phyloP scores from a whole-genome alignment of 306 rosid species.

The Vicia faba region DNA sequence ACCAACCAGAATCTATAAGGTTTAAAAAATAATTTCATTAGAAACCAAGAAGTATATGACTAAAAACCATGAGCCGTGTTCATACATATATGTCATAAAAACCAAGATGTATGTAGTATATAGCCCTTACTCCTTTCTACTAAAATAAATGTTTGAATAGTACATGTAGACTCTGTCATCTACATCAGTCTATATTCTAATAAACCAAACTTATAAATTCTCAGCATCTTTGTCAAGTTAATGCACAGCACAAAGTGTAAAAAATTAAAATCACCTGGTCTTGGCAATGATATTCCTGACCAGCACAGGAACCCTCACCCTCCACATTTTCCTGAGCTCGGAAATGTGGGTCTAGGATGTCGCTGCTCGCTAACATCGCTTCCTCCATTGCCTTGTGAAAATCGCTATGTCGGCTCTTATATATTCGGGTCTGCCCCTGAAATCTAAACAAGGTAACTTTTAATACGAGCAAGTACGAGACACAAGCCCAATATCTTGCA shows the following conservation, averaged over 20 bases:
- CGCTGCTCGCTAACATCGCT: slow-evolving; percentile 80
- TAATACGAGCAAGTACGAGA: slow-evolving; percentile 13
- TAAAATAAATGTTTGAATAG: slow-evolving; percentile 14
- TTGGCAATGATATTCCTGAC: slow-evolving; percentile 38
- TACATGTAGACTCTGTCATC: slow-evolving; percentile 8
- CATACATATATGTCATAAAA: not conserved
- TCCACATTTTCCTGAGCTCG: slow-evolving; percentile 41
- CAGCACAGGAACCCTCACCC: slow-evolving; percentile 45
- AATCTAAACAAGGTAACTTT: slow-evolving; percentile 52
- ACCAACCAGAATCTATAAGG: slow-evolving; percentile 11
- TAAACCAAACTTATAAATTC: not conserved
- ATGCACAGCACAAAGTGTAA: slow-evolving; percentile 14
- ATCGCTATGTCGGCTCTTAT: slow-evolving; percentile 70
- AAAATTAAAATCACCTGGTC: slow-evolving; percentile 49
- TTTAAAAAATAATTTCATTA: not conserved
- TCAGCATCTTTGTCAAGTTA: slow-evolving; percentile 2
- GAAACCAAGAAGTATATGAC: not conserved
- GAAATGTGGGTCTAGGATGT: slow-evolving; percentile 49
- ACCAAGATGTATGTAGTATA: not conserved
- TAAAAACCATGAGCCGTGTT: too few relatives aligned
- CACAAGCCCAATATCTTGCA: slow-evolving; percentile 7
- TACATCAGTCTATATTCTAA: not conserved
- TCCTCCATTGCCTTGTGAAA: slow-evolving; percentile 86
- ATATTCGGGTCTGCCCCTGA: slow-evolving; percentile 75
- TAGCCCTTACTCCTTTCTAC: slow-evolving; percentile 6